Conservation (phyloP, 106 monocot species). For the Dendrobium huoshanense region DNA sequence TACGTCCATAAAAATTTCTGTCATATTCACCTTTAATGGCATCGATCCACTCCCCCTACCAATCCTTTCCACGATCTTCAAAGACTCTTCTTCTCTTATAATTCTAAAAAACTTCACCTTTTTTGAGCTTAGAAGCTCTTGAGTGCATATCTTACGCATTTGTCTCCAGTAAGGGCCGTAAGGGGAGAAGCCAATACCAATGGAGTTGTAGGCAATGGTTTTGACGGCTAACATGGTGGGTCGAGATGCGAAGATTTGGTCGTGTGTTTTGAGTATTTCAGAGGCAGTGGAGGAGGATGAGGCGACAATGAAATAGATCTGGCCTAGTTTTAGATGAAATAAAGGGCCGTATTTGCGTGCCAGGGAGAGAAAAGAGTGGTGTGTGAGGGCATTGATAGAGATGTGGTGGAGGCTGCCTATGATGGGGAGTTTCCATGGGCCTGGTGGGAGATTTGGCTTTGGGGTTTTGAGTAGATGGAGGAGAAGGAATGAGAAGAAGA, state of each 20-base stretch:
- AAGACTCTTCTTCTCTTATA: conserved; percentile 5
- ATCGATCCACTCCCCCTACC: too few species aligned
- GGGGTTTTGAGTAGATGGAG: too few species aligned
- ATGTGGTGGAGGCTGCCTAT: conserved; percentile 22
- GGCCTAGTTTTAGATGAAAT: conserved; percentile 21
- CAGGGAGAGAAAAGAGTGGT: conserved; percentile 11
- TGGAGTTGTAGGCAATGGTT: neutral
- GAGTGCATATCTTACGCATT: conserved; percentile 18
- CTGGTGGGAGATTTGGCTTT: conserved; percentile 7
- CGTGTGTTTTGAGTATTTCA: conserved; percentile 19
- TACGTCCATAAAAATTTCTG: neutral
- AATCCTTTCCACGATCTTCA: neutral
- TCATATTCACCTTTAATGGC: neutral
- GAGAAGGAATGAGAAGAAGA: too few species aligned
- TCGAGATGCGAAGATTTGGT: conserved; percentile 14
- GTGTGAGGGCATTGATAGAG: neutral
- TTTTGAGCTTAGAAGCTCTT: conserved; percentile 15
- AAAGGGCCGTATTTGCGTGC: conserved; percentile 15
- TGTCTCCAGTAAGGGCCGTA: conserved; percentile 22
- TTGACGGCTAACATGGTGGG: neutral
- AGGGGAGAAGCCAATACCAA: conserved; percentile 16
- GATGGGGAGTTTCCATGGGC: conserved; percentile 20
- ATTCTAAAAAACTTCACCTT: conserved; percentile 10
- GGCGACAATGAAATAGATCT: conserved; percentile 2
- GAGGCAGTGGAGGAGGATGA: conserved; percentile 15